phyloP scores from a whole-genome alignment of 1,284 basidiomycete species.

The Trichosporon sp. region DNA sequence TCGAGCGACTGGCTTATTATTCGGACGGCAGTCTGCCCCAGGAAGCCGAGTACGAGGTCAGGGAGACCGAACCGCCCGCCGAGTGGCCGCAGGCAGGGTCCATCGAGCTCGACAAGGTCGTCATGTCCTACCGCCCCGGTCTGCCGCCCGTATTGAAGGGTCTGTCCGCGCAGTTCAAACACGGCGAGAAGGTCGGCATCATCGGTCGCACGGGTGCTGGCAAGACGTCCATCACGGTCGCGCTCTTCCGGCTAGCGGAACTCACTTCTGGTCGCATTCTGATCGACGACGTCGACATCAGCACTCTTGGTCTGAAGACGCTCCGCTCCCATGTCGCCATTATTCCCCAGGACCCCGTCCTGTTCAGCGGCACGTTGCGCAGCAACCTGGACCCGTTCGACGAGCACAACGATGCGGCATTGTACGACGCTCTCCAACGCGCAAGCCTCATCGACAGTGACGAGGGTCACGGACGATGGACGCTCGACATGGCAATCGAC shows the following conservation, averaged over 20 bases:
- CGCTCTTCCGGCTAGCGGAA: conserved; percentile 59
- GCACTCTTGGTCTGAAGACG: conserved; percentile 59
- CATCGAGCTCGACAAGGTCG: conserved; percentile 52
- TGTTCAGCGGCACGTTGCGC: conserved; percentile 64
- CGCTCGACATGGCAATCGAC: conserved; percentile 60
- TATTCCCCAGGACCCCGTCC: conserved; percentile 79
- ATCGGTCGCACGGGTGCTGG: conserved; percentile 62
- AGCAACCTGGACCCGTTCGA: conserved; percentile 74
- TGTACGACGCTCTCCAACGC: conserved; percentile 80
- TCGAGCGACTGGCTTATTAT: conserved; percentile 71
- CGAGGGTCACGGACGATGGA: conserved; percentile 56
- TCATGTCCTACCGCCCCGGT: conserved; percentile 58
- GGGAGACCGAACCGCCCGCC: conserved; percentile 61
- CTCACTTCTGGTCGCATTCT: conserved; percentile 55
- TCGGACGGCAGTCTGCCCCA: conserved; percentile 62
- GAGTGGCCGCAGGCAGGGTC: conserved; percentile 52
- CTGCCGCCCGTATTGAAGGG: conserved; percentile 60
- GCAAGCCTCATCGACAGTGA: conserved; percentile 65
- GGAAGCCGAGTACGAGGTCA: conserved; percentile 66
- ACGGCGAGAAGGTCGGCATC: conserved; percentile 61
- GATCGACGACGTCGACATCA: conserved; percentile 58
- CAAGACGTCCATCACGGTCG: conserved; percentile 63
- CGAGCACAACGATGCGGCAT: conserved; percentile 68
- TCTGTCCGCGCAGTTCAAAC: conserved; percentile 46
- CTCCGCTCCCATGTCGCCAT: conserved; percentile 61